Evolutionary conservation across 2,329 filamentous ascomycete species (phyloP), one percentile per base, ranked within the genome.

Genomic region (Xylariaceae sp.): DNA sequence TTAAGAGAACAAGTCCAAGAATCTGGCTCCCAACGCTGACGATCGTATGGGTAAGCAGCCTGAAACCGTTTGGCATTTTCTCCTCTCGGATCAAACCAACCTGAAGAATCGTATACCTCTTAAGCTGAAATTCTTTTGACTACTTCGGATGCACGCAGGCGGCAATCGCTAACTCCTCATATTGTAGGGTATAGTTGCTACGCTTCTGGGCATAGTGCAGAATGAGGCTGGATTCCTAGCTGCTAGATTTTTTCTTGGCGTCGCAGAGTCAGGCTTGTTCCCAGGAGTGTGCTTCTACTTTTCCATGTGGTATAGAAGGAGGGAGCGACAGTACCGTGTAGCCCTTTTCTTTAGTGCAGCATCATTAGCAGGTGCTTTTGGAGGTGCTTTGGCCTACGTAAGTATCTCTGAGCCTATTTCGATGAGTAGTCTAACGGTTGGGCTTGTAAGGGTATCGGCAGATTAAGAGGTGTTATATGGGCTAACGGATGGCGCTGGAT

Each of bases 11-110:
- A 0, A 84, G 80, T 0, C 83, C 83, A 0, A 69, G 73, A 3
- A 67, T 82, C 18, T 85, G 81, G 82, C 70, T 85, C 0, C 82
- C 82, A 0, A 81, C 81, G 0, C 68, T 86, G 2, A 85, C 83
- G 1, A 70, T 83, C 2, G 67, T 74, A 0, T 83, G 80, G 81
- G 60, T 61, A 44, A 45, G 59, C 42, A 43, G 4, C 20, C 11
- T 18, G 6, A 4, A 36, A 35, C 3, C 7, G n/a, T n/a, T n/a
- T n/a, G n/a, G n/a, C n/a, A n/a, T n/a, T n/a, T n/a, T n/a, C n/a
- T n/a, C n/a, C n/a, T n/a, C n/a, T n/a, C n/a, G n/a, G n/a, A n/a
- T n/a, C n/a, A n/a, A n/a, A n/a, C n/a, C n/a, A n/a, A n/a, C n/a
- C n/a, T n/a, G n/a, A n/a, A n/a, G n/a, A n/a, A n/a, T n/a, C n/a